These are phyloP conservation scores for Sophora flavescens DNA, from an alignment of 306 rosid genomes.

Conservation along the genomic window DNA sequence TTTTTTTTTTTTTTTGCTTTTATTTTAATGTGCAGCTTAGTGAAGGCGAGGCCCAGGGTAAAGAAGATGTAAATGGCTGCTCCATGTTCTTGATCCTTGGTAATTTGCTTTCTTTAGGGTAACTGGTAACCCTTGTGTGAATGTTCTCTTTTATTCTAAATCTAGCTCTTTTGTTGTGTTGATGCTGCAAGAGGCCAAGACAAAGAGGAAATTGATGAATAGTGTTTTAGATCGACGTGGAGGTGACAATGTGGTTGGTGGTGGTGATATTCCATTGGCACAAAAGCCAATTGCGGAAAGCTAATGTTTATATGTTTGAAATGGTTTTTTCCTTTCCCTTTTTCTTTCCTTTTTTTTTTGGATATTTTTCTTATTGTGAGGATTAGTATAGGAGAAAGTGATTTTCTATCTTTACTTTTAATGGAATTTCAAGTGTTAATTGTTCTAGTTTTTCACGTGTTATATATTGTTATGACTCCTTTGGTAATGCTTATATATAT, in stretches of 20 bases:
- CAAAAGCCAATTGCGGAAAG: slow-evolving; percentile 60
- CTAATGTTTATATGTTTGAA: slow-evolving; percentile 52
- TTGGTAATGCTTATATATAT: slow-evolving; percentile 43
- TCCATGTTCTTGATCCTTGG: too few relatives aligned
- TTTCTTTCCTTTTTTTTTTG: slow-evolving; percentile 11
- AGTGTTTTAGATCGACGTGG: neutral
- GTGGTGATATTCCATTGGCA: slow-evolving; percentile 57
- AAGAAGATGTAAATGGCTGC: too few relatives aligned
- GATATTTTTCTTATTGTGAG: slow-evolving; percentile 67
- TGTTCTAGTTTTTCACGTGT: slow-evolving; percentile 35
- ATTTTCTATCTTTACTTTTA: slow-evolving; percentile 56
- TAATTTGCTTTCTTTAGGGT: too few relatives aligned
- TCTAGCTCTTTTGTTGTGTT: too few relatives aligned
- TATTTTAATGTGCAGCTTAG: too few relatives aligned
- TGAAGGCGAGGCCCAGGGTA: too few relatives aligned
- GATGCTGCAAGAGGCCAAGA: slow-evolving; percentile 89
- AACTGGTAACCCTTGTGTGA: too few relatives aligned
- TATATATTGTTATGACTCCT: slow-evolving; percentile 45
- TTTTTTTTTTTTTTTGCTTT: too few relatives aligned
- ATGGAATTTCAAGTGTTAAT: slow-evolving; percentile 61
- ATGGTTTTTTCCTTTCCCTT: slow-evolving; percentile 18
- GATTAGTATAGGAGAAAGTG: slow-evolving; percentile 91
- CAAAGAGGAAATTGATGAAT: slow-evolving; percentile 69
- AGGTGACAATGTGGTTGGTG: slow-evolving; percentile 33
- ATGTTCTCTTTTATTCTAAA: too few relatives aligned